Evolutionary conservation across 2,329 filamentous ascomycete species (phyloP), one percentile per base, ranked within the genome.

Genomic region (Calonectria hawksworthii): DNA sequence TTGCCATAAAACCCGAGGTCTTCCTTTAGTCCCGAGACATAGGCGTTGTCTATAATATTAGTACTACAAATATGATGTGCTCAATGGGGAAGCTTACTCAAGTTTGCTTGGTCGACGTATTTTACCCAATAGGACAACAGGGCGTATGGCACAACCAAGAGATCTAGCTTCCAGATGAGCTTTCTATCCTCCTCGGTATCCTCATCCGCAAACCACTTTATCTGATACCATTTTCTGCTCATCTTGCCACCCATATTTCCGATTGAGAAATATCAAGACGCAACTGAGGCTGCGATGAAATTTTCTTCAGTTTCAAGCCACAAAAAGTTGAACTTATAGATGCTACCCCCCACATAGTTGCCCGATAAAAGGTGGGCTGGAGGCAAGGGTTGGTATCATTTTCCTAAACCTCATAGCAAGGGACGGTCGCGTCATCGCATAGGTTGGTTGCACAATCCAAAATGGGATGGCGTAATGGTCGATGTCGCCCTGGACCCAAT

Each of bases 1-100:
- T 91, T 90, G 44, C 88, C 88, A 4, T 88, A 73, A 68, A 91
- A 87, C 0, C 84, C 83, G 3, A 91, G 80, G 32, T 90, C 88
- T 67, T 90, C 88, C 65, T 89, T 88, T 64, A 91, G 82, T 0
- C 89, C 89, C 0, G 87, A 87, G n/a, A 91, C 89, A 73, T 90
- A 90, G 4, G 89, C 89, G 84, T 90, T 90, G 77, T 89, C 87
- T 89, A 36, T 34, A 9, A 16, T 14, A 23, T 61, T 61, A 70
- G 68, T n/a, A 28, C 9, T 9, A 8, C 14, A 34, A 14, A 0
- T 14, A 67, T 23, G 4, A n/a, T 13, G 4, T 14, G 8, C 9
- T 4, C 0, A 4, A 18, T 13, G 3, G 21, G 14, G 23, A 5
- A 21, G 23, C 71, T 16, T 51, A 73, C 71, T 73, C 16, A 70